Evolutionary conservation across 805 yeast genomes (phyloP), one percentile per base, ranked within the genome.

Genomic region (Danielia reshetovae): DNA sequence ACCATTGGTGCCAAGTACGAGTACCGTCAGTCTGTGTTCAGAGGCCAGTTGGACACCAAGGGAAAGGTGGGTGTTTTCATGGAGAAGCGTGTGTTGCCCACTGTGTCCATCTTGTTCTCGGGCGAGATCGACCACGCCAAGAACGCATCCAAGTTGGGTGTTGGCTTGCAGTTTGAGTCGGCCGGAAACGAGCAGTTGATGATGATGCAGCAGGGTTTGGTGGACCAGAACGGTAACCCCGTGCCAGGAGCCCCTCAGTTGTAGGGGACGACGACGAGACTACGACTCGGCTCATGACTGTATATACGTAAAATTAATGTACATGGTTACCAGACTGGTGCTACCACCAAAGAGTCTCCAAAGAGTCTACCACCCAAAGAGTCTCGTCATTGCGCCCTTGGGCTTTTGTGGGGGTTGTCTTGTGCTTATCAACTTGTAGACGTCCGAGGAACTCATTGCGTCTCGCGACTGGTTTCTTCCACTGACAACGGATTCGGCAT

Each of bases 1-100:
- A 85, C 96, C 41, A 60, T 90, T 38, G 98, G 97, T 67, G 95
- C 96, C 54, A 93, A 90, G 70, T 90, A 90, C 67, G 97, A 93
- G 71, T 93, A 87, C 76, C 87, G 97, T 71, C 94, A 87, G 67
- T 82, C 94, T 39, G 81, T 87, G 35, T 88, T 88, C 78, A 81
- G 98, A 68, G 96, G 97, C 57, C 95, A 89, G 65, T 57, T 93
- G 43, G 96, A 88, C 68, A 79, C 94, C 33, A 71, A 75, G 41
- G 98, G 98, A 66, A 87, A 85, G 68, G 94, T 90, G 35, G 75
- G 85, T 37, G 85, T 88, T 52, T 79, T 88, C 72, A 72, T 93
- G 60, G 98, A 93, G 71, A 87, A 88, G 72, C 81, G 95, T 62
- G 79, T 93, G 35, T 74, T 89, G 54, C 97, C 97, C 56, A 86